These are phyloP conservation scores for Glarea lozoyensis DNA, from an alignment of 495 filamentous ascomycete genomes.

Conservation along the genomic window DNA sequence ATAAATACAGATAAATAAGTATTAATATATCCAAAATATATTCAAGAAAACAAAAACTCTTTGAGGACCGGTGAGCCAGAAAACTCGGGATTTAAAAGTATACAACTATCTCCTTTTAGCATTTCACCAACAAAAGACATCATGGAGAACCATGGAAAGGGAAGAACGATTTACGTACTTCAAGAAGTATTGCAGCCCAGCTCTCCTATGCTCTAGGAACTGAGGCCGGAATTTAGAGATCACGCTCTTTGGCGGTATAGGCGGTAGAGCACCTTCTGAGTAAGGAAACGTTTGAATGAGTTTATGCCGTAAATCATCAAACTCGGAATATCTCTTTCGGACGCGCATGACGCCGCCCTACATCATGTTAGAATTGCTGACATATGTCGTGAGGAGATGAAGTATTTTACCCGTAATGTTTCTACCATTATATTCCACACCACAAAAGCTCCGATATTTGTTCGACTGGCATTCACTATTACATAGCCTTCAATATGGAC, in stretches of 20 bases:
- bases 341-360: constrained; percentile 46
- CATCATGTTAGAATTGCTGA: background rate
- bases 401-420: constrained; percentile 22
- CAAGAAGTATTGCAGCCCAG: constrained; percentile 46
- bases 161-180: constrained; percentile 35
- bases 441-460: constrained; percentile 47
- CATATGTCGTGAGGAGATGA: background rate
- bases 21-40: constrained; percentile 6
- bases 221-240: constrained; percentile 41
- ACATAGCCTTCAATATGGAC: constrained; percentile 43
- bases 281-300: constrained; percentile 44
- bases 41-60: constrained; percentile 47
- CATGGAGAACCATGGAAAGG: background rate
- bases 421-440: constrained; percentile 48
- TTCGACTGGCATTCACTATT: constrained; percentile 37
- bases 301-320: constrained; percentile 39
- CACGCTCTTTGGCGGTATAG: constrained; percentile 46
- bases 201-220: constrained; percentile 44
- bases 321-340: constrained; percentile 50
- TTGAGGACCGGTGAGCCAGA: constrained; percentile 45
- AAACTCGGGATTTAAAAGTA: constrained; percentile 48
- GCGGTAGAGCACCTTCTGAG: constrained; percentile 45
- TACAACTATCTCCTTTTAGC: constrained; percentile 31
- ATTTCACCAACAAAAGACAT: background rate
- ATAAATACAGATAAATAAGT: no score